A percentile compares a stretch with the other conserved stretches of the same genome.
phyloP scores from a whole-genome alignment of 352 stramenopile genomes.

The Globisporangium acanthophoron region DNA sequence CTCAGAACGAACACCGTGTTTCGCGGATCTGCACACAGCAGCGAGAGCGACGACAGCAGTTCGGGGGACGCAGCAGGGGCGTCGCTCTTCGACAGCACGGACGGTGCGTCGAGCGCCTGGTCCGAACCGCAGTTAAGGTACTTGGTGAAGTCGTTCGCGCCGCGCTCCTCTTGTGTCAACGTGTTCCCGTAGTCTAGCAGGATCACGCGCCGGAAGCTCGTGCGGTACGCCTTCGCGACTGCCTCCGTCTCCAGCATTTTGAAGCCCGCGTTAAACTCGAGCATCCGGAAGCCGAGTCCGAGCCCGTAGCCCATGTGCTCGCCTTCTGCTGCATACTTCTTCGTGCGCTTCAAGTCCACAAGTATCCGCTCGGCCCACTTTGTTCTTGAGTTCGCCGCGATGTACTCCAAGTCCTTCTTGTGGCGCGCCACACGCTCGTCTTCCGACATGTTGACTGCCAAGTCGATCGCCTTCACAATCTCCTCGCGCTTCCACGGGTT shows the following conservation, averaged over 20 bases:
- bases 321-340: constrained; percentile 80
- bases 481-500: constrained; percentile 97
- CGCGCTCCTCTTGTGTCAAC: constrained; percentile 87
- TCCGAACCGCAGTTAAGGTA: constrained; percentile 58
- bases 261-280: constrained; percentile 96
- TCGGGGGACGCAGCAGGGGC: constrained; percentile 48
- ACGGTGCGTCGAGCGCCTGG: constrained; percentile 19
- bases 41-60: constrained; percentile 86
- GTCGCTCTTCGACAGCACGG: constrained; percentile 30
- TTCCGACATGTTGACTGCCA: constrained; percentile 64
- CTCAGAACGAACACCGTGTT: constrained; percentile 99
- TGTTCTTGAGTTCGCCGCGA: constrained; percentile 92
- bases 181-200: constrained; percentile 99
- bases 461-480: constrained; percentile 66
- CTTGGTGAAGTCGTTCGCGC: constrained; percentile 73
- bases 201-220: constrained; percentile 88
- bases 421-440: constrained; percentile 70
- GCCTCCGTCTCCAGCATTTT: constrained; percentile 90
- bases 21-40: constrained; percentile 91
- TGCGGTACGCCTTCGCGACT: constrained; percentile 88
- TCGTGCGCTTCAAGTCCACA: constrained; percentile 95
- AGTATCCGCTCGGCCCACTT: constrained; percentile 97
- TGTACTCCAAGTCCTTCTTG: constrained; percentile 88
- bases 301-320: constrained; percentile 94
- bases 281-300: constrained; percentile 93